phyloP scores from a whole-genome alignment of 1,284 basidiomycete species.

The Trichosporon ovoides region DNA sequence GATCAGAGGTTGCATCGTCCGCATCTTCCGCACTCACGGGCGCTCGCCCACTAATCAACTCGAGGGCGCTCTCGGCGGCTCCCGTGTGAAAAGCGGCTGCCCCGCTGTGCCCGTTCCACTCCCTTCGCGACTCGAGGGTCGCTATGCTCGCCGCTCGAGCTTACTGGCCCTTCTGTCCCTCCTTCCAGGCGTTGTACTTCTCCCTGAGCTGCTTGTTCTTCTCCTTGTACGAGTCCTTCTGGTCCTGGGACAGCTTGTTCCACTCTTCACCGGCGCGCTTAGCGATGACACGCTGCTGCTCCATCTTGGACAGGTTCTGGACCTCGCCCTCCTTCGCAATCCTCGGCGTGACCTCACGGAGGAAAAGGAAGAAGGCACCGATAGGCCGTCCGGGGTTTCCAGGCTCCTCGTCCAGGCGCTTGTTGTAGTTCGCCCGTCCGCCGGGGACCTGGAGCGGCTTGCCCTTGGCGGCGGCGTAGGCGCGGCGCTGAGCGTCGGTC shows the following conservation, averaged over 20 bases:
- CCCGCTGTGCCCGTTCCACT: too few species aligned
- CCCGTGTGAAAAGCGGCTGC: too few species aligned
- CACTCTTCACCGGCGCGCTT: constrained; percentile 30
- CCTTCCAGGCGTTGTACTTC: constrained; percentile 28
- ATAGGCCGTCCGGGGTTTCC: constrained; percentile 34
- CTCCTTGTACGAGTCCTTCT: constrained; percentile 16
- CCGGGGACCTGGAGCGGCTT: constrained; percentile 30
- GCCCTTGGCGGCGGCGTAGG: constrained; percentile 25
- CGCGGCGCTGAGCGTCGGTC: constrained; percentile 18
- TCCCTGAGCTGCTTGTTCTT: constrained; percentile 25
- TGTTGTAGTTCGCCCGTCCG: constrained; percentile 8
- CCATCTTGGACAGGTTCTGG: background rate
- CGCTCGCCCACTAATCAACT: constrained; percentile 13
- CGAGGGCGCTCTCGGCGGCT: too few species aligned
- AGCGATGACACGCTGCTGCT: constrained; percentile 6
- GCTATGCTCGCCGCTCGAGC: constrained; percentile 16
- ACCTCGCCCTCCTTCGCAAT: background rate
- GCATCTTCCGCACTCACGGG: constrained; percentile 24
- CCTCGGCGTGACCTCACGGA: constrained; percentile 12
- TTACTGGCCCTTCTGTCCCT: constrained; percentile 10
- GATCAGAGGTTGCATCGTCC: background rate
- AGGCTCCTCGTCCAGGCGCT: constrained; percentile 3
- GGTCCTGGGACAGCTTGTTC: constrained; percentile 26
- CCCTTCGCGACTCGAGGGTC: too few species aligned
- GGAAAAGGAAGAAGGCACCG: constrained; percentile 31